phyloP scores from a whole-genome alignment of 257 asterid species.

The Petunia secreta region DNA sequence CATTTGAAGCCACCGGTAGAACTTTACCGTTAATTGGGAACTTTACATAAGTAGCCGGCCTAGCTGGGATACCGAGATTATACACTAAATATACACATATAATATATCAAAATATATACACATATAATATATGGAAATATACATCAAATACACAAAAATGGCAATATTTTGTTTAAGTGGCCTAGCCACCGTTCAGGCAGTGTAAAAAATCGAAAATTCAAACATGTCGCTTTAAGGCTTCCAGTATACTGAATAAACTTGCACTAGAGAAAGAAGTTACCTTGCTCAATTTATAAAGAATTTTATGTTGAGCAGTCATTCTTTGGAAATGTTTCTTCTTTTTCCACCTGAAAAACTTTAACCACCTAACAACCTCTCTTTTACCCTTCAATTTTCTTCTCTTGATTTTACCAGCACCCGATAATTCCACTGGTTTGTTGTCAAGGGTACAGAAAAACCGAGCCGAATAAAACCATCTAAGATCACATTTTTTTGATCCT shows the following conservation, averaged over 20 bases:
- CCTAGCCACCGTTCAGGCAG: too few relatives aligned
- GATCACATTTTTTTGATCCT: conserved; percentile 32
- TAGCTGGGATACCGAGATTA: background rate
- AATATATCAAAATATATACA: too few relatives aligned
- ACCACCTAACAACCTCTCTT: conserved; percentile 85
- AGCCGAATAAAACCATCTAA: conserved; percentile 52
- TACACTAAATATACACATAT: background rate
- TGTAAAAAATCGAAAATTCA: too few relatives aligned
- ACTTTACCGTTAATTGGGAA: background rate
- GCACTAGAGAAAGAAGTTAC: conserved; percentile 27
- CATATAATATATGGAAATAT: too few relatives aligned
- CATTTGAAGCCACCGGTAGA: background rate
- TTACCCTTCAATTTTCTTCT: conserved; percentile 88
- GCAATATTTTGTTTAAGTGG: too few relatives aligned
- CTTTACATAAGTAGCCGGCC: background rate
- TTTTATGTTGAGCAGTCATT: conserved; percentile 76
- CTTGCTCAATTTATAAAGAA: conserved; percentile 68
- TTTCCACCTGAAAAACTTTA: conserved; percentile 77
- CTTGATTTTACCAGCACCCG: conserved; percentile 31
- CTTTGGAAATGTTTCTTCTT: conserved; percentile 73
- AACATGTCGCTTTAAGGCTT: background rate
- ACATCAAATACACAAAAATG: background rate
- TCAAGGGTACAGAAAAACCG: conserved; percentile 40
- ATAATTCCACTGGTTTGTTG: conserved; percentile 40
- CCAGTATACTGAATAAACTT: background rate